Conservation (phyloP, 1,284 basidiomycete species). For the Coniophora puteana region DNA sequence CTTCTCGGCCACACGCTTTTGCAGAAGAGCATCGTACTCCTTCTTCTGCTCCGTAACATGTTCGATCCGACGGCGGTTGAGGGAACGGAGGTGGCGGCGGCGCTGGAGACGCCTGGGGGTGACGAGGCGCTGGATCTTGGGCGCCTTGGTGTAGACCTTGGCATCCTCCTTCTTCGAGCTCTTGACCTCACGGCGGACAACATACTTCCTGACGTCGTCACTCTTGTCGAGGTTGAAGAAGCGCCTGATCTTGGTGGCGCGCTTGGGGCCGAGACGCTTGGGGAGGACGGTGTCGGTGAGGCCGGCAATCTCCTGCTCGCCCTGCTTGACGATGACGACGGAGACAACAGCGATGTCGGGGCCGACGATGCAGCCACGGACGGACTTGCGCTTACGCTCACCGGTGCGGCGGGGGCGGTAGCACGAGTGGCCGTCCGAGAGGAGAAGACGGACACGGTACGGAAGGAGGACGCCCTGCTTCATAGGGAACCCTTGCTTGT, state of each 20-base stretch:
- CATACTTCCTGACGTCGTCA: slow-evolving; percentile 97
- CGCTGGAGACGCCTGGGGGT: slow-evolving; percentile 95
- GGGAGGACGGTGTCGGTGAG: slow-evolving; percentile 92
- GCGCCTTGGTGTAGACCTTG: slow-evolving; percentile 98
- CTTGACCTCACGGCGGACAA: slow-evolving; percentile 89
- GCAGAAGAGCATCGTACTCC: slow-evolving; percentile 85
- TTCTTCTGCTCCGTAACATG: slow-evolving; percentile 93
- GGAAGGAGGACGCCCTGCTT: slow-evolving; percentile 98
- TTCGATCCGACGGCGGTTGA: slow-evolving; percentile 88
- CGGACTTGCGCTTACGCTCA: slow-evolving; percentile 98
- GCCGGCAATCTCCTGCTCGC: slow-evolving; percentile 88
- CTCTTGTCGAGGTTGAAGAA: slow-evolving; percentile 99
- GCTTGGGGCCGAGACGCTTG: slow-evolving; percentile 94
- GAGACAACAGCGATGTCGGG: slow-evolving; percentile 96
- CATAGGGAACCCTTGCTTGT: slow-evolving; percentile 98
- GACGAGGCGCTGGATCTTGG: slow-evolving; percentile 90
- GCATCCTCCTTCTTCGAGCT: slow-evolving; percentile 88
- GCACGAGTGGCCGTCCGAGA: slow-evolving; percentile 96
- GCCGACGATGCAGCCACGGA: slow-evolving; percentile 97
- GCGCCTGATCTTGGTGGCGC: slow-evolving; percentile 92
- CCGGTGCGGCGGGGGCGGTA: slow-evolving; percentile 91
- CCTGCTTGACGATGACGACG: slow-evolving; percentile 96
- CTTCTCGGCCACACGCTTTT: slow-evolving; percentile 92
- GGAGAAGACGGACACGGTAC: slow-evolving; percentile 91
- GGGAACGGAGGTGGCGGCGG: slow-evolving; percentile 88